A percentile compares a stretch with the other conserved stretches of the same genome.
These are phyloP conservation scores for Lagenidium giganteum DNA, from an alignment of 352 stramenopile genomes.

Conservation along the genomic window DNA sequence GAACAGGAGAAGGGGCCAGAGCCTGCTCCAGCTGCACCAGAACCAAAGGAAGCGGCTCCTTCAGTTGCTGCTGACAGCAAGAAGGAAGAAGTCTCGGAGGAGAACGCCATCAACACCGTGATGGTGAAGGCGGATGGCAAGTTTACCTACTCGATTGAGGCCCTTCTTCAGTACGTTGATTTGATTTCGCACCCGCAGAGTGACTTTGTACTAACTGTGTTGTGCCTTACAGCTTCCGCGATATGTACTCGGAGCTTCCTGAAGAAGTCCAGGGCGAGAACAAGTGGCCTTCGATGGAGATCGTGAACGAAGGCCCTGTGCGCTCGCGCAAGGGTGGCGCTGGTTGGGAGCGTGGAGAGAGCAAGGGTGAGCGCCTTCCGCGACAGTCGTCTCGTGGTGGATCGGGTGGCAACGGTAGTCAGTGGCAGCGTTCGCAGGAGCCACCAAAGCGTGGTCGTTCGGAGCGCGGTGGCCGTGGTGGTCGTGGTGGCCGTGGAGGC, in stretches of 20 bases:
- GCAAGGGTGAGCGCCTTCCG: conserved; percentile 19
- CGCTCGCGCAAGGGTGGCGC: conserved; percentile 14
- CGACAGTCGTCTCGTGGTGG: conserved; percentile 48
- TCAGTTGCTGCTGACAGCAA: conserved; percentile 1
- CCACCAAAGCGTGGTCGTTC: conserved; percentile 37
- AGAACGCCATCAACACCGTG: conserved; percentile 8
- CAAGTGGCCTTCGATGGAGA: conserved; percentile 33
- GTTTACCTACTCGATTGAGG: conserved; percentile 23
- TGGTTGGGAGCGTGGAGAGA: conserved; percentile 9
- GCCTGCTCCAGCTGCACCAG: background rate
- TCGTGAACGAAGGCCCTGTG: conserved; percentile 19
- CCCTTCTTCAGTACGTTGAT: conserved; percentile 17
- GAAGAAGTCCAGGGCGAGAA: conserved; percentile 10
- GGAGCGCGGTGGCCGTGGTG: conserved; percentile 25
- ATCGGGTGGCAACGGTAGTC: conserved; percentile 23
- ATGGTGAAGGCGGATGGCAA: conserved; percentile 19
- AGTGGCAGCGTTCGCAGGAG: conserved; percentile 73
- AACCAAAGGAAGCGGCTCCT: background rate
- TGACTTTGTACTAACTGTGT: conserved; percentile 2
- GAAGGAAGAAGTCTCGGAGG: conserved; percentile 5
- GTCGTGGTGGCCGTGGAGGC: conserved; percentile 15
- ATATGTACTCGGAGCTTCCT: conserved; percentile 24
- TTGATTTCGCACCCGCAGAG: background rate
- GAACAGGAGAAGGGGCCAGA: background rate
- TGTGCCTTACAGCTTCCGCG: conserved; percentile 18